A percentile compares a stretch with the other conserved stretches of the same genome.
Evolutionary conservation across 495 filamentous ascomycete genomes (phyloP).

Genomic region (Baudoinia panamericana): DNA sequence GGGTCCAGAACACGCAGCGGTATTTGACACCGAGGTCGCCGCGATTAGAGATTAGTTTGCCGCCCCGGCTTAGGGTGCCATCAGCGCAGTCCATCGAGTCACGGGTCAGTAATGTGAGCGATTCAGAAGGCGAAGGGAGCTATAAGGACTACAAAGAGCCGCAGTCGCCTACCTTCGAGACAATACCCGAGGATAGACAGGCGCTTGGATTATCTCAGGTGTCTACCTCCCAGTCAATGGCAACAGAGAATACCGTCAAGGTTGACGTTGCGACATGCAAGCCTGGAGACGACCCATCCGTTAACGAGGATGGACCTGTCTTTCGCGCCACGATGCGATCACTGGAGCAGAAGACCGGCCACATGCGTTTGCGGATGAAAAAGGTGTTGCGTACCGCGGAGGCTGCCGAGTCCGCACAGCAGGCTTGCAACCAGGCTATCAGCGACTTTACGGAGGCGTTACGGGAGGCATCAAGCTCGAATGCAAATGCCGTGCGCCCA

Average conservation of each 20-base stretch:
- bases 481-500: constrained; percentile 88
- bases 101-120: constrained; percentile 44
- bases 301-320: constrained; percentile 81
- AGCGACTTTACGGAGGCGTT: constrained; percentile 74
- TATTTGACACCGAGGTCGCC: constrained; percentile 36
- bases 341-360: constrained; percentile 92
- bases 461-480: constrained; percentile 74
- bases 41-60: constrained; percentile 54
- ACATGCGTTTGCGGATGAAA: constrained; percentile 85
- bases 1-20: constrained; percentile 51
- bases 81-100: constrained; percentile 74
- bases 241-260: constrained; percentile 50
- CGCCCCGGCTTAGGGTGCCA: constrained; percentile 63
- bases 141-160: constrained; percentile 45
- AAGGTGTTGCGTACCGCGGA: constrained; percentile 88
- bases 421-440: constrained; percentile 71
- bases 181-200: constrained; percentile 33
- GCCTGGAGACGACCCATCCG: constrained; percentile 75
- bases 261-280: constrained; percentile 78
- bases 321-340: constrained; percentile 97
- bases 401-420: constrained; percentile 65
- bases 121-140: constrained; percentile 36
- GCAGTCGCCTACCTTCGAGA: constrained; percentile 47
- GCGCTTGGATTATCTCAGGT: constrained; percentile 29
- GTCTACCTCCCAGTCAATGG: constrained; percentile 29